phyloP scores from a whole-genome alignment of 257 asterid genomes.

The Scutellaria minor region DNA sequence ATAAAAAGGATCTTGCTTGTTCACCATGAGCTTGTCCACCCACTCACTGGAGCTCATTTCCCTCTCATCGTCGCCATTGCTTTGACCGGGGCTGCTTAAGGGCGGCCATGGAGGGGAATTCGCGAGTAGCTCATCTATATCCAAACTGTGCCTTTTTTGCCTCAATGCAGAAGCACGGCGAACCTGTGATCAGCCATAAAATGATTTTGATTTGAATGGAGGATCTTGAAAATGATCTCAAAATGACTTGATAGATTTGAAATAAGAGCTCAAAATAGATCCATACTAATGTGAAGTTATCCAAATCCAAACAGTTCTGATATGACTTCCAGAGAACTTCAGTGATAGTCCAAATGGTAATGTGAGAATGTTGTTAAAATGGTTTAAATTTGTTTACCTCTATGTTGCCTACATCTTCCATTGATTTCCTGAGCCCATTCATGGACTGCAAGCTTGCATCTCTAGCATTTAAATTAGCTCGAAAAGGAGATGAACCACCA shows the following conservation, averaged over 20 bases:
- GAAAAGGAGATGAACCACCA: constrained; percentile 47
- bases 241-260: background rate
- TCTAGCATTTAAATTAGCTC: constrained; percentile 49
- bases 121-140: constrained; percentile 69
- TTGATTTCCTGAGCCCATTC: constrained; percentile 61
- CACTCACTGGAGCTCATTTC: constrained; percentile 72
- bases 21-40: constrained; percentile 96
- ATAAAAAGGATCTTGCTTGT: constrained; percentile 56
- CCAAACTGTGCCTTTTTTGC: constrained; percentile 68
- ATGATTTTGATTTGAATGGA: background rate
- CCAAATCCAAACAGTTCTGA: background rate
- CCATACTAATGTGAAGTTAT: background rate
- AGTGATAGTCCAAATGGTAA: background rate
- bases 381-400: constrained; percentile 52
- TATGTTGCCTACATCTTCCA: constrained; percentile 68
- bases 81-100: constrained; percentile 47
- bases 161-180: constrained; percentile 48
- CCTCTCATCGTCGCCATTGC: constrained; percentile 53
- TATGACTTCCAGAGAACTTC: background rate
- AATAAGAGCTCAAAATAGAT: background rate
- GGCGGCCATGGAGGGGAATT: constrained; percentile 78
- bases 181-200: constrained; percentile 41
- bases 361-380: background rate
- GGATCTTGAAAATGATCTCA: background rate
- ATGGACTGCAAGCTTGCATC: constrained; percentile 42